Evolutionary conservation across 2,329 filamentous ascomycete species (phyloP), one percentile per base, ranked within the genome.

Genomic region (Botryotinia narcissicola): DNA sequence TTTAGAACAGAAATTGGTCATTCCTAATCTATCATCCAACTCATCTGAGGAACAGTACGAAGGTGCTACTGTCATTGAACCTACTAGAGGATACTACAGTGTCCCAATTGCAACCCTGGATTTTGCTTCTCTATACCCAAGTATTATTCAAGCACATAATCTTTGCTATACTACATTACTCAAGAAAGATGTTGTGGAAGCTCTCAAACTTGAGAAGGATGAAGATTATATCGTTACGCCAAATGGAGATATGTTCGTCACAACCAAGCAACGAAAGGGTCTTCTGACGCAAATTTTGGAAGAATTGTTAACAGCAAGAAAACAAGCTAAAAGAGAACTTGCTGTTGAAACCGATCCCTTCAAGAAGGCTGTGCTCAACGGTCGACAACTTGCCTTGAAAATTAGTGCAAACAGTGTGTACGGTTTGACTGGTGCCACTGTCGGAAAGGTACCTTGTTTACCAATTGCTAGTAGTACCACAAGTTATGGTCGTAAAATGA

Each of bases 111-210:
- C 96, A 1, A 99, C 96, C 0, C 91, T 99, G 61, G 96, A 99
- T 93, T 99, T 99, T 78, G 96, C 96, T 9, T 98, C 96, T 46
- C 91, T 99, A 76, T 99, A 99, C 79, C 96, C 96, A 35, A 98
- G 95, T 85, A 99, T 99, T 80, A 99, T 99, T 82, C 95, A 98
- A 84, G 96, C 96, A 0, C 96, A 99, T 84, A 99, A 99, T 78
- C 89, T 99, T 35, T 99, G 96, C 83, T 99, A 99, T 82, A 99
- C 96, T 0, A 99, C 96, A 0, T 85, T 98, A 46, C 84, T 98
- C 60, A 95, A 93, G 81, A 94, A 93, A 82, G 88, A 85, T 42
- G 90, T 88, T 1, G 88, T 97, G 7, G 93, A 97, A 74, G 92
- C 91, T 74, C 88, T 96, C 57, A 86, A 87, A 1, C 84, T 98